A percentile compares a stretch with the other conserved stretches of the same genome.
Evolutionary conservation across 371 early-diverging fungal genomes (phyloP).

Genomic region (Catenaria anguillulae): DNA sequence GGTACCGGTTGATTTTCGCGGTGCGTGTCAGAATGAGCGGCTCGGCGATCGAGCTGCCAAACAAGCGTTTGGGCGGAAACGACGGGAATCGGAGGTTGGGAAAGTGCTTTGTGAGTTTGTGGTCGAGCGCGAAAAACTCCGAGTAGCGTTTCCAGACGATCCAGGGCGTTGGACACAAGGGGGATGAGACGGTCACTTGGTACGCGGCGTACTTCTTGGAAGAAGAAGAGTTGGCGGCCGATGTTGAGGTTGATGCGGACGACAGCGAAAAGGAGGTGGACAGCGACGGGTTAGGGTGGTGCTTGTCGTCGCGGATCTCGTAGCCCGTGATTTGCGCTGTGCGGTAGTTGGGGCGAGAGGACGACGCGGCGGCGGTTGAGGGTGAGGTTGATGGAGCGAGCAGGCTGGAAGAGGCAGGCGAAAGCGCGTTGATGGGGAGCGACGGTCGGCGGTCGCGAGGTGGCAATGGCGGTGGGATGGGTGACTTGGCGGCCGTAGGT

Average conservation of each 20-base stretch:
- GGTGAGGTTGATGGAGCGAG: no score
- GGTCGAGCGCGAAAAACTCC: conserved; percentile 1
- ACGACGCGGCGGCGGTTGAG: no score
- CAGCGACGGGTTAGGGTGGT: no score
- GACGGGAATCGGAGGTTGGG: conserved; percentile 1
- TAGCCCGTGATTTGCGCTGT: neutral
- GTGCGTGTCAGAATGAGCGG: neutral
- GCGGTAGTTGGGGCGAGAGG: neutral
- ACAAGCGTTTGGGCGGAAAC: conserved; percentile 5
- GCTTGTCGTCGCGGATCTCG: neutral
- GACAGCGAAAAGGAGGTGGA: no score
- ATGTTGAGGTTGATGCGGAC: no score
- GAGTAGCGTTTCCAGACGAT: neutral
- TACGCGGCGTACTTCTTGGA: neutral
- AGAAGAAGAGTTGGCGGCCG: no score
- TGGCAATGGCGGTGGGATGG: no score
- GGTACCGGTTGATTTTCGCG: conserved; percentile 5
- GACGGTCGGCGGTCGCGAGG: no score
- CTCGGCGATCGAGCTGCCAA: conserved; percentile 1
- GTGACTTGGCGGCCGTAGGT: no score
- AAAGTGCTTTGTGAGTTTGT: neutral
- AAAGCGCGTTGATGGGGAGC: no score
- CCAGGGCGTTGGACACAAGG: neutral
- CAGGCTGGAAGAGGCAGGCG: no score
- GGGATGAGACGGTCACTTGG: neutral